Percentiles rank a stretch among this genome's conserved stretches.
Evolutionary conservation across 345 rosid genomes (phyloP).

Genomic region (Heritiera fomes): DNA sequence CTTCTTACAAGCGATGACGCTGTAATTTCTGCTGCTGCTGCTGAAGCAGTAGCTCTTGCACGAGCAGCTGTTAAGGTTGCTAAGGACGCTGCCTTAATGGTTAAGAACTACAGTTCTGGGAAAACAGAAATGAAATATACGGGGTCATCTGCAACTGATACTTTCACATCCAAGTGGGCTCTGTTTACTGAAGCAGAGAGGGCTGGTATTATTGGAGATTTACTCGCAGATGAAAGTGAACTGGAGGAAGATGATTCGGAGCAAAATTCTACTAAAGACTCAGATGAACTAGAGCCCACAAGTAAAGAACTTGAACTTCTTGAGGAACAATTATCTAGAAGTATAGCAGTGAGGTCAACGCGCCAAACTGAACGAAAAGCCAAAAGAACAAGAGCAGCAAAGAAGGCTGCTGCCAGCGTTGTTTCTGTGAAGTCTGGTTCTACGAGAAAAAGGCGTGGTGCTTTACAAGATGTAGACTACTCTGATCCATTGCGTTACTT

Average conservation of each 20-base stretch:
- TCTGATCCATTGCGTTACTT: slow-evolving; percentile 80
- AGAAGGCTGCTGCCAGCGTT: slow-evolving; percentile 57
- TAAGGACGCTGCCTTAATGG: slow-evolving; percentile 67
- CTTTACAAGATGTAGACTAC: slow-evolving; percentile 64
- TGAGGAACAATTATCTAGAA: slow-evolving; percentile 53
- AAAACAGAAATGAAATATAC: slow-evolving; percentile 16
- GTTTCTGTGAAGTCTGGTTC: slow-evolving; percentile 55
- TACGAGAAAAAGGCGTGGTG: slow-evolving; percentile 53
- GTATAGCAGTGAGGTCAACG: slow-evolving; percentile 67
- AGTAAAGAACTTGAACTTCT: slow-evolving; percentile 54
- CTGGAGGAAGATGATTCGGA: slow-evolving; percentile 28
- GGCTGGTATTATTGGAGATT: slow-evolving; percentile 56
- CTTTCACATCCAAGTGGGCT: slow-evolving; percentile 43
- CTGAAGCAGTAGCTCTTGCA: slow-evolving; percentile 93
- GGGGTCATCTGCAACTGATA: slow-evolving; percentile 29
- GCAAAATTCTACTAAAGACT: slow-evolving; percentile 36
- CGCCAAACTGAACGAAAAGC: slow-evolving; percentile 82
- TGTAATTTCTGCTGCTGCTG: slow-evolving; percentile 80
- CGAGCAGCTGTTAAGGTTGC: slow-evolving; percentile 87
- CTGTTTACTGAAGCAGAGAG: slow-evolving; percentile 58
- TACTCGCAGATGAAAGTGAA: slow-evolving; percentile 36
- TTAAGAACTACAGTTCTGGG: slow-evolving; percentile 35
- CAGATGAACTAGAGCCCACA: slow-evolving; percentile 51
- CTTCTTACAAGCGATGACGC: slow-evolving; percentile 83
- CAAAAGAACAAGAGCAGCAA: slow-evolving; percentile 65